phyloP scores from a whole-genome alignment of 2,329 filamentous ascomycete species.

The Orbilia blumenaviensis region DNA sequence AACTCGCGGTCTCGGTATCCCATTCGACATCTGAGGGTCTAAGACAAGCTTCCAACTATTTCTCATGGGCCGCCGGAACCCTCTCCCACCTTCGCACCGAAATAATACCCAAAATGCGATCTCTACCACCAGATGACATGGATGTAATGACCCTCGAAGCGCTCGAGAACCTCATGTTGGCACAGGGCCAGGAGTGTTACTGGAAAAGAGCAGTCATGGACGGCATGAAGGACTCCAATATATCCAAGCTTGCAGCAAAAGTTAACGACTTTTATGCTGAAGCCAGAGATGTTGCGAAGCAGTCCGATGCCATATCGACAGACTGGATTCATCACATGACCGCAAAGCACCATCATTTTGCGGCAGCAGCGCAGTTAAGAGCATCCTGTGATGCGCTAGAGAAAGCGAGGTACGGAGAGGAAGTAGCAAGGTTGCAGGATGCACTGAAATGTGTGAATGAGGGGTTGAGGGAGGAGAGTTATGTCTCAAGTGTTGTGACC shows the following conservation, averaged over 20 bases:
- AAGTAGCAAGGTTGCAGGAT: conserved; percentile 85
- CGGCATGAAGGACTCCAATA: conserved; percentile 87
- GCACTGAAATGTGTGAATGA: conserved; percentile 84
- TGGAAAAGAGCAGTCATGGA: conserved; percentile 98
- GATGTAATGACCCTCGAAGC: conserved; percentile 86
- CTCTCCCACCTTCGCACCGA: conserved; percentile 78
- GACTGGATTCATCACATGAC: conserved; percentile 97
- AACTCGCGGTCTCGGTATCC: conserved; percentile 83
- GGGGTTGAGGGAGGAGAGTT: conserved; percentile 82
- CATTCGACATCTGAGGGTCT: conserved; percentile 78
- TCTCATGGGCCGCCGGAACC: conserved; percentile 85
- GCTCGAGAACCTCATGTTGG: conserved; percentile 82
- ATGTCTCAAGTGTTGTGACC: conserved; percentile 81
- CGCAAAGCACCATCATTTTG: conserved; percentile 97
- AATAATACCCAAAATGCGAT: conserved; percentile 82
- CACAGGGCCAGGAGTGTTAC: conserved; percentile 95
- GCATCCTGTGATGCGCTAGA: conserved; percentile 91
- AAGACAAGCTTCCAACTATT: conserved; percentile 87
- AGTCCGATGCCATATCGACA: conserved; percentile 77
- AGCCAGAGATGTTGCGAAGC: conserved; percentile 84
- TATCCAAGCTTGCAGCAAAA: conserved; percentile 87
- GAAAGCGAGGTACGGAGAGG: conserved; percentile 93
- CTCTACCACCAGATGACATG: conserved; percentile 93
- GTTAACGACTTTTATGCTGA: conserved; percentile 90
- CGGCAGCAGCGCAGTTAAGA: conserved; percentile 90